Evolutionary conservation across 108 stramenopile species (phyloP), one percentile per base, ranked within the genome.

Genomic region (Nitzschia sp.): DNA sequence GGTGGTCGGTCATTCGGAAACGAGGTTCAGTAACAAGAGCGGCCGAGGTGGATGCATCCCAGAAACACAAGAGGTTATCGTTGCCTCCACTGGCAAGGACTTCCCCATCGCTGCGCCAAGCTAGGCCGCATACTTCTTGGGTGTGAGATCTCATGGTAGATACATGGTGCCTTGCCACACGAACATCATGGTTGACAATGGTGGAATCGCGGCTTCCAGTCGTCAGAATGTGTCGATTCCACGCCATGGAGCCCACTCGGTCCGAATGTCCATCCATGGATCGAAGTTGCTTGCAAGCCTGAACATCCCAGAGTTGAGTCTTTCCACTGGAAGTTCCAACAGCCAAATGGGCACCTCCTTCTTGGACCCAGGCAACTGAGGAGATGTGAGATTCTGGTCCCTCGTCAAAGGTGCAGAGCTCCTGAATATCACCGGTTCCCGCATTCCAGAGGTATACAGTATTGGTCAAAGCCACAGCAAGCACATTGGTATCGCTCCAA

Each of bases 361-460:
- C 87, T 71, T 92, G 88, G 41, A 94, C 90, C 95, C 96, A 99
- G 29, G 89, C 83, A 11, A 99, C 97, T 48, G 94, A 95, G 15
- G 97, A 94, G 67, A 99, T 88, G 77, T 96, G 94, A 39, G 67
- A 70, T 8, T 38, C 67, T 10, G 57, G 34, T 59, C 83, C 76
- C 60, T 73, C 73, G 51, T 86, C 80, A 42, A 87, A 68, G 12
- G 86, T 86, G 53, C 95, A 87, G 15, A 99, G 79, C 70, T 98
- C 96, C 54, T 88, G 80, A 55, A 98, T 99, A 66, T 86, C 83
- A 7, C 99, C 99, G 37, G 91, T 88, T n/a, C 78, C 86, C 0
- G 99, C 98, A 70, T 98, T 91, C 99, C 99, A 99, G 5, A 99
- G 82, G 72, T 98, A 99, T 6, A 99, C 97, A n/a, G 95, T 95